Evolutionary conservation across 2,329 filamentous ascomycete genomes (phyloP).

Genomic region (Xylariaceae sp.): DNA sequence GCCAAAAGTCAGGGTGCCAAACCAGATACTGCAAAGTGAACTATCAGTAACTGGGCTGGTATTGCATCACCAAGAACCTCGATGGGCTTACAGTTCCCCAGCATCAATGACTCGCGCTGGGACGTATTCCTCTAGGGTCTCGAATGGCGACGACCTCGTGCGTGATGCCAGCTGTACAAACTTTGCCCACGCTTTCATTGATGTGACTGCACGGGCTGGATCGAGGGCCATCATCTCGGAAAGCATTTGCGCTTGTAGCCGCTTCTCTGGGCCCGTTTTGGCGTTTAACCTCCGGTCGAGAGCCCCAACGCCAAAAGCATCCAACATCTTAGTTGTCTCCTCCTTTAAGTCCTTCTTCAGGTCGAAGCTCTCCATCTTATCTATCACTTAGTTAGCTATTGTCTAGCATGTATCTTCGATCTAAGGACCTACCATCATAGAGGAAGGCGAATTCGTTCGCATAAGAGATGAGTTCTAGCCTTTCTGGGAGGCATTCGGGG

Average conservation of each 20-base stretch:
- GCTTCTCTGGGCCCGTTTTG: slow-evolving; percentile 30
- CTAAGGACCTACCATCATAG: slow-evolving; percentile 41
- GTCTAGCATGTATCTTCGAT: slow-evolving; percentile 16
- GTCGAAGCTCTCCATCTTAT: slow-evolving; percentile 31
- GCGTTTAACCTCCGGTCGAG: slow-evolving; percentile 22
- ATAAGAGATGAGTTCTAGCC: slow-evolving; percentile 48
- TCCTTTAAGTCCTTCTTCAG: slow-evolving; percentile 26
- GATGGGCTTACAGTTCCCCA: slow-evolving; percentile 37
- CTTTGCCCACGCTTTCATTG: slow-evolving; percentile 39
- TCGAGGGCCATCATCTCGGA: slow-evolving; percentile 42
- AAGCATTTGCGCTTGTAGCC: slow-evolving; percentile 36
- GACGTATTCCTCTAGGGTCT: slow-evolving; percentile 38
- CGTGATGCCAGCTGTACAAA: slow-evolving; percentile 32
- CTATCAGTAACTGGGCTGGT: neutral
- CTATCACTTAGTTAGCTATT: slow-evolving; percentile 1
- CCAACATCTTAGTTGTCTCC: slow-evolving; percentile 31
- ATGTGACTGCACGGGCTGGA: slow-evolving; percentile 30
- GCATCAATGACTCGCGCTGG: slow-evolving; percentile 38
- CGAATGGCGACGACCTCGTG: slow-evolving; percentile 30
- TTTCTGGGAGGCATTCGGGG: slow-evolving; percentile 48
- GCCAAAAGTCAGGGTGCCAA: slow-evolving; percentile 46
- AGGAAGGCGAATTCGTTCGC: slow-evolving; percentile 51
- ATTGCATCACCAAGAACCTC: neutral
- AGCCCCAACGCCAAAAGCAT: slow-evolving; percentile 30
- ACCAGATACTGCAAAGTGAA: slow-evolving; percentile 41